Evolutionary conservation across 129 eudicot genomes (phyloP), one percentile per base, ranked within the genome.

Genomic region (Centaurea solstitialis): DNA sequence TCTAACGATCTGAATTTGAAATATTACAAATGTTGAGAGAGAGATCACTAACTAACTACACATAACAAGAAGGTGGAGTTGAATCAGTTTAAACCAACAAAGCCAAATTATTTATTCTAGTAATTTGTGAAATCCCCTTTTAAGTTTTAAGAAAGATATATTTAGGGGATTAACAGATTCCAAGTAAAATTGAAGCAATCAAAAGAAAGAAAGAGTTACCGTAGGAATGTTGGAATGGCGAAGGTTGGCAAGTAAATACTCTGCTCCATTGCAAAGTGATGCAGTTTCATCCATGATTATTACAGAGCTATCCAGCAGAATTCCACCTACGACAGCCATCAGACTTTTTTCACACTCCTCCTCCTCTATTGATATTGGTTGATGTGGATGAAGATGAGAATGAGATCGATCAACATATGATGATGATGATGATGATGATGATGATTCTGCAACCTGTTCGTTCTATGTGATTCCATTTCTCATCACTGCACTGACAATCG

Each of bases 221-320:
- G 87, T 83, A 61, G 85, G 94, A 81, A 94, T 85, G 71, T 87
- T 87, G 78, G 97, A 94, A 87, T 89, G 77, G 18, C 90, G 99
- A 66, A 94, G 97, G 66, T 79, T 86, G 30, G 86, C 87, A 73
- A 94, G 87, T 18, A 94, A 78, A 88, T 45, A 83, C 39, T 86
- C 92, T 47, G 88, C 94, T 61, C 87, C 91, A 21, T 87, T 79
- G 18, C 75, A 40, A 45, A 87, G 88, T 53, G 85, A 75, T 12
- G 74, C 17, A 62, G 39, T 38, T 11, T 24, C 81, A 17, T 66
- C 18, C 21, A 94, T 73, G 24, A 94, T 76, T 0, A 94, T 76
- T 0, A 84, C 86, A 9, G 97, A 92, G 59, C 82, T 84, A 41
- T 90, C 87, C 3, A 92, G 61, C 72, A 92, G 66, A 84, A 94